phyloP scores from a whole-genome alignment of 306 rosid genomes.

The Rubus parviflorus region DNA sequence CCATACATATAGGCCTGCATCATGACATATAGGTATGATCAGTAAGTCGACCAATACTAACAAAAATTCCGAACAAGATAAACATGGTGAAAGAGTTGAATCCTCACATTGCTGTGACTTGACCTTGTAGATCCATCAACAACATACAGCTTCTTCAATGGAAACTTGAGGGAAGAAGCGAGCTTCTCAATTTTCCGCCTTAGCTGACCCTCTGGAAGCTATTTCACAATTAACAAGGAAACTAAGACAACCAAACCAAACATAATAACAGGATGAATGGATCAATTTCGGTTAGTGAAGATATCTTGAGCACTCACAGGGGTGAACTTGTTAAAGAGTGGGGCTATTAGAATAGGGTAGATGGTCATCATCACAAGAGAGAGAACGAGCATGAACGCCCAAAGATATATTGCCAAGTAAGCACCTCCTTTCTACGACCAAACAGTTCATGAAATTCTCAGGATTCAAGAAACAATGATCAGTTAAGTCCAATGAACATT shows the following conservation, averaged over 20 bases:
- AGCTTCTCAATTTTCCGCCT: slow-evolving; percentile 90
- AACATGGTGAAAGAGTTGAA: slow-evolving; percentile 21
- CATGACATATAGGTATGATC: slow-evolving; percentile 24
- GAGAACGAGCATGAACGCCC: slow-evolving; percentile 88
- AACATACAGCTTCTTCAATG: slow-evolving; percentile 87
- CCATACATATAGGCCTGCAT: slow-evolving; percentile 99
- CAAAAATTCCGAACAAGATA: not conserved
- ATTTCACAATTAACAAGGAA: slow-evolving; percentile 33
- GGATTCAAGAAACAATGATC: not conserved
- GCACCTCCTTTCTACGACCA: slow-evolving; percentile 96
- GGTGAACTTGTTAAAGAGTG: slow-evolving; percentile 93
- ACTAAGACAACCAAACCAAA: slow-evolving; percentile 23
- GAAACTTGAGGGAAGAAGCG: slow-evolving; percentile 87
- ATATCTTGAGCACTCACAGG: slow-evolving; percentile 59
- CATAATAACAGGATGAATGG: not conserved
- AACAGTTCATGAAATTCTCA: slow-evolving; percentile 5
- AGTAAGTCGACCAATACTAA: slow-evolving; percentile 12
- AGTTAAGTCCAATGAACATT: slow-evolving; percentile 12
- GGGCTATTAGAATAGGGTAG: slow-evolving; percentile 91
- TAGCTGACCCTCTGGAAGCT: slow-evolving; percentile 95
- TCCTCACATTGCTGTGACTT: slow-evolving; percentile 97
- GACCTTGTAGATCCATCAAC: slow-evolving; percentile 98
- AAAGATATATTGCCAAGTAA: slow-evolving; percentile 93
- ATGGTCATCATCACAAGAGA: slow-evolving; percentile 96
- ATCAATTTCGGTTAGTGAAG: slow-evolving; percentile 5